Evolutionary conservation across 179 eudicot genomes (phyloP), one percentile per base, ranked within the genome.

Genomic region (Monotropa hypopitys): DNA sequence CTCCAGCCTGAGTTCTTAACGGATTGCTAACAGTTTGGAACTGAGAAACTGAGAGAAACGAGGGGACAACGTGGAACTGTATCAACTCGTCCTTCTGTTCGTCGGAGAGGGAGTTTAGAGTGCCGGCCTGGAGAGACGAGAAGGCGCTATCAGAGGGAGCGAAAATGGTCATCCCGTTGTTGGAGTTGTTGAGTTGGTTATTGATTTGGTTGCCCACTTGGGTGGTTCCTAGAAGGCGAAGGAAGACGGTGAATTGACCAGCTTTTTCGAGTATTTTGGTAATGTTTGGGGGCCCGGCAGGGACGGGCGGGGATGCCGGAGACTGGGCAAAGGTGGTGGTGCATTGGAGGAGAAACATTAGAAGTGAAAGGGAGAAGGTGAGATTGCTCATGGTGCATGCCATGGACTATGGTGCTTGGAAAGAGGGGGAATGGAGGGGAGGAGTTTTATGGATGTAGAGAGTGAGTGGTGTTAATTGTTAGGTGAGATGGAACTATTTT

Each of bases 11-110:
- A 6, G 99, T 96, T 42, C 97, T 80, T 7, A 96, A 13, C 0
- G 99, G 99, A 77, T 96, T 96, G 78, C 92, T 96, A 0, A 85
- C 95, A 0, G 98, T 93, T 68, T 93, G 97, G 78, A 96, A 96
- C 75, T 91, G 84, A 0, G 89, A 68, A 7, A 76, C 73, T 16
- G 99, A 82, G 62, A 91, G 75, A 57, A 73, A 87, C 0, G 75
- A 78, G 0, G 99, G 94, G 53, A 96, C 56, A 26, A 96, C 75
- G 79, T 96, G 98, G 80, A 87, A 93, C 69, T 91, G 97, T 0
- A 96, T 50, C 11, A 96, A 61, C 70, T 86, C 85, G 10, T 83
- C 89, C 53, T 96, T 89, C 54, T 96, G 88, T 62, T 93, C 90
- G 73, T 93, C 92, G 15, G 88, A 40, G 13, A 93, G 84, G 7